These are phyloP conservation scores for Xylariaceae sp. DNA, from an alignment of 2,329 filamentous ascomycete species.

Conservation along the genomic window DNA sequence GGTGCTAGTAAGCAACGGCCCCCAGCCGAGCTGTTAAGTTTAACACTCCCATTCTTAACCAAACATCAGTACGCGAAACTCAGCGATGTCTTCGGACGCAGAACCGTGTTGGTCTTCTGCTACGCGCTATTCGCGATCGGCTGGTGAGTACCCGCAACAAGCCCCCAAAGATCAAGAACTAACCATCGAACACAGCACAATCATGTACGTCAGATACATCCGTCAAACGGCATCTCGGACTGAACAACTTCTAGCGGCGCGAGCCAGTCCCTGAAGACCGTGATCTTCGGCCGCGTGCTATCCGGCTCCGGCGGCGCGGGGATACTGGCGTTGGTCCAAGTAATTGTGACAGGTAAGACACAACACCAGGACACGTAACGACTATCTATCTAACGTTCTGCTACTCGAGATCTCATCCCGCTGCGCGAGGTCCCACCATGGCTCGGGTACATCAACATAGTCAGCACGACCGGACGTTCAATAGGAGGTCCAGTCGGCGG, in stretches of 20 bases:
- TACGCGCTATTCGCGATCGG: constrained; percentile 49
- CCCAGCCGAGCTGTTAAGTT: no score
- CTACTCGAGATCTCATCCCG: constrained; percentile 44
- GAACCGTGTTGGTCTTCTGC: constrained; percentile 44
- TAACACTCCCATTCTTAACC: background rate
- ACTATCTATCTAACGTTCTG: constrained; percentile 5
- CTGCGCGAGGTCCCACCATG: constrained; percentile 50
- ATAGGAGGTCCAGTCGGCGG: constrained; percentile 56
- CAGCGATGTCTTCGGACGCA: constrained; percentile 56
- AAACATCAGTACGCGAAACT: constrained; percentile 47
- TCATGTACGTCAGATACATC: constrained; percentile 17
- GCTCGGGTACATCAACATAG: constrained; percentile 51
- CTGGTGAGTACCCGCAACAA: constrained; percentile 37
- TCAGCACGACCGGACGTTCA: constrained; percentile 48
- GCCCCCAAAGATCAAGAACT: background rate
- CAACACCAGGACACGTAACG: no score
- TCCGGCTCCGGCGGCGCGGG: constrained; percentile 51
- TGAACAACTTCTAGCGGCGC: constrained; percentile 35
- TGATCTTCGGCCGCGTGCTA: constrained; percentile 48
- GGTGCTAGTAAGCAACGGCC: constrained; percentile 41
- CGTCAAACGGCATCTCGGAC: background rate
- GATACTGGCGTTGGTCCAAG: constrained; percentile 47
- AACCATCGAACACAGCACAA: constrained; percentile 10
- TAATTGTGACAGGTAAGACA: constrained; percentile 50
- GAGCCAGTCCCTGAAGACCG: constrained; percentile 44